A percentile compares a stretch with the other conserved stretches of the same genome.
These are phyloP conservation scores for Bipolaris cookei DNA, from an alignment of 2,329 filamentous ascomycete genomes.

Conservation along the genomic window DNA sequence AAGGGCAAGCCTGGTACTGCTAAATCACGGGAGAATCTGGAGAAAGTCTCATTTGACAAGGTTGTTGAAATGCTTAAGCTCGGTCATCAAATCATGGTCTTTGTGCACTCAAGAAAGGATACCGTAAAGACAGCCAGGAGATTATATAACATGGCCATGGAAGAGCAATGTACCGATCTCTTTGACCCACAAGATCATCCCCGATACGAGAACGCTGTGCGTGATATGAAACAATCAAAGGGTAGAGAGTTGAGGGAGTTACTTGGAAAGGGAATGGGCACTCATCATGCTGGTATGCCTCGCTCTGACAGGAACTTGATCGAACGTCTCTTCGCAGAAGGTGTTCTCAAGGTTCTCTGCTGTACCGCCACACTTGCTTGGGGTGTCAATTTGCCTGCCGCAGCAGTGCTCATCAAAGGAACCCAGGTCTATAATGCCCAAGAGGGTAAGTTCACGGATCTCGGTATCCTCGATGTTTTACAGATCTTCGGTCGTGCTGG, in stretches of 20 bases:
- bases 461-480: slow-evolving; percentile 94
- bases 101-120: slow-evolving; percentile 95
- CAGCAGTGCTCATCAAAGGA: slow-evolving; percentile 96
- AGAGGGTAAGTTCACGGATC: slow-evolving; percentile 93
- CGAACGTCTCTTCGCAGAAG: slow-evolving; percentile 87
- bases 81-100: slow-evolving; percentile 99
- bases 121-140: slow-evolving; percentile 87
- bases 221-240: slow-evolving; percentile 84
- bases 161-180: slow-evolving; percentile 78
- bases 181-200: slow-evolving; percentile 83
- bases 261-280: slow-evolving; percentile 86
- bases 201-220: slow-evolving; percentile 77
- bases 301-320: slow-evolving; percentile 94
- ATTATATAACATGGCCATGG: slow-evolving; percentile 83
- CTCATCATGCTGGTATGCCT: slow-evolving; percentile 97
- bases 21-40: slow-evolving; percentile 85
- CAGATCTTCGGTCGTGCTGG: slow-evolving; percentile 99
- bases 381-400: slow-evolving; percentile 98
- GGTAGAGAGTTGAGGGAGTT: slow-evolving; percentile 88
- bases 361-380: slow-evolving; percentile 97
- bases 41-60: slow-evolving; percentile 88
- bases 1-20: slow-evolving; percentile 87
- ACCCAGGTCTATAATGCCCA: slow-evolving; percentile 97
- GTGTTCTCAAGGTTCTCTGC: slow-evolving; percentile 94
- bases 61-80: slow-evolving; percentile 88